Base-by-base conservation (phyloP, 179 eudicot genomes). In the Silene coronaria region DNA sequence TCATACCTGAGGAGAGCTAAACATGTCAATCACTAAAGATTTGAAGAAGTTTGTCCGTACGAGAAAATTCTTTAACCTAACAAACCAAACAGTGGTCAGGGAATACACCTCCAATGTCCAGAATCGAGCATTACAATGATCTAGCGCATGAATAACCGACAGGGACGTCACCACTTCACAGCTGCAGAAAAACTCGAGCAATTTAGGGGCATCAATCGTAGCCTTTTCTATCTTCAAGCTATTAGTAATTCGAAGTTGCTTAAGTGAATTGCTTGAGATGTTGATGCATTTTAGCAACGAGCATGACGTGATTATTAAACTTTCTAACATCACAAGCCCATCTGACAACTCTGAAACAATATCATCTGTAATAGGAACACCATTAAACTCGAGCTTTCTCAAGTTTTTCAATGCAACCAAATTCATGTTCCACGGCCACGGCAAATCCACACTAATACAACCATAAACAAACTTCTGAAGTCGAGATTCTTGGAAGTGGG, bases 351-450 rank as follows among this genome's bases (percentile, higher is more conserved):
- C 51, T 0, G 6, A 55, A 19, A 72, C 48, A 8, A 28, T 12
- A 28, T 72, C 51, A 32, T 72, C 75, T 57, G 75, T 72, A 17
- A 58, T 21, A 4, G 6, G 17, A 72, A 9, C 48, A 32, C 26
- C 0, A 21, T 3, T 0, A 55, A 72, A 55, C 23, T 51, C 74
- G 42, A 71, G 14, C 45, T 27, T 27, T 72, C 19, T 72, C 65
- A 72, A 72, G 26, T 72, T 58, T 46, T 30, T 72, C 48, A 72
- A 72, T 55, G 48, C 75, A 58, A 1, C 65, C 26, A 58, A 17
- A 55, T 58, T 57, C 75, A 72, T 10, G 9, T 58, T 32, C 64
- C 51, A 72, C 12, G 64, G 75, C 75, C 75, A 72, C 17, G 60
- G 21, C n/a, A 48, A 4, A 1, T 28, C 27, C 46, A 0, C 5